Evolutionary conservation across 2,329 filamentous ascomycete species (phyloP).

Genomic region (Davidsoniella eucalypti): DNA sequence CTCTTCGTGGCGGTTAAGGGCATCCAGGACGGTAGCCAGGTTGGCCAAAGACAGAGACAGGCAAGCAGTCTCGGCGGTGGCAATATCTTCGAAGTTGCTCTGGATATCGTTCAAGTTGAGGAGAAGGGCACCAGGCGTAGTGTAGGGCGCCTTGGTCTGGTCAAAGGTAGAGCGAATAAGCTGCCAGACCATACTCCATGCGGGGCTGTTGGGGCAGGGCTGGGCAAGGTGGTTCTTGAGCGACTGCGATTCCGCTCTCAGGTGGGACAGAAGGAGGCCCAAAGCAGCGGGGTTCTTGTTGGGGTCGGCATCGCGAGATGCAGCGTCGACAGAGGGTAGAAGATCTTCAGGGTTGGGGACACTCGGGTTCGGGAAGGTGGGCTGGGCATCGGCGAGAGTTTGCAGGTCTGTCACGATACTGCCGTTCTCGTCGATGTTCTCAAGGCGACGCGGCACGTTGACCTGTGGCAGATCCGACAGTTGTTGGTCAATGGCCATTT

Average conservation of each 20-base stretch:
- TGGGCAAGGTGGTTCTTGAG: slow-evolving; percentile 18
- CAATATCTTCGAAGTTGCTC: slow-evolving; percentile 1
- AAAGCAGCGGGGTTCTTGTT: slow-evolving; percentile 13
- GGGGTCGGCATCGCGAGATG: slow-evolving; percentile 1
- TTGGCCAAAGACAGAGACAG: slow-evolving; percentile 21
- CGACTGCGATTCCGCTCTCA: slow-evolving; percentile 17
- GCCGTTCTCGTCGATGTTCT: slow-evolving; percentile 7
- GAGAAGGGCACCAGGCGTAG: slow-evolving; percentile 17
- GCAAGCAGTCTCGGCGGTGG: slow-evolving; percentile 4
- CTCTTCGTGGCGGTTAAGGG: slow-evolving; percentile 12
- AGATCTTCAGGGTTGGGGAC: slow-evolving; percentile 11
- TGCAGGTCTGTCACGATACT: slow-evolving; percentile 14
- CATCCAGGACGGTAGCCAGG: slow-evolving; percentile 21
- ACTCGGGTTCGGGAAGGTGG: slow-evolving; percentile 14
- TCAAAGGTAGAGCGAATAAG: slow-evolving; percentile 16
- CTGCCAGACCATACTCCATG: slow-evolving; percentile 9
- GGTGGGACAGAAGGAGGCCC: slow-evolving; percentile 17
- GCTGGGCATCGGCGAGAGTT: slow-evolving; percentile 13
- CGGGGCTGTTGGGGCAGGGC: slow-evolving; percentile 12
- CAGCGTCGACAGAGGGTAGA: slow-evolving; percentile 3
- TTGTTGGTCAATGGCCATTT: slow-evolving; percentile 11
- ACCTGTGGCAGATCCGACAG: neutral
- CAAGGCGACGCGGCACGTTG: slow-evolving; percentile 11
- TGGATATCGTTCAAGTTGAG: slow-evolving; percentile 17
- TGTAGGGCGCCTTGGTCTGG: slow-evolving; percentile 18